Conservation (phyloP, 2,329 filamentous ascomycete genomes). For the Aspergillus sp. region DNA sequence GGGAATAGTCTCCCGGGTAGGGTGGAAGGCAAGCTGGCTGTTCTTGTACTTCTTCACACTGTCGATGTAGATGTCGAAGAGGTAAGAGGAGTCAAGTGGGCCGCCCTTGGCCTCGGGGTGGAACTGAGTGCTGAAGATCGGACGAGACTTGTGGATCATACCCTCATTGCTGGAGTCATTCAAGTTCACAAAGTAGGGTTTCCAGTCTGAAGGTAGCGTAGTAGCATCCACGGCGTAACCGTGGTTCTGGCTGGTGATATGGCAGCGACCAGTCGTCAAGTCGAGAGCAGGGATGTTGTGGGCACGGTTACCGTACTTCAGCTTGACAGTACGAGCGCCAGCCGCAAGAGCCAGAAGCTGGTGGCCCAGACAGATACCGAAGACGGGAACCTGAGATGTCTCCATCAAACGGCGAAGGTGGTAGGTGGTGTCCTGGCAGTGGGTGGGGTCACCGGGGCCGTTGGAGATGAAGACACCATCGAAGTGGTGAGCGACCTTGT, state of each 20-base stretch:
- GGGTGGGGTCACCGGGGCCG: slow-evolving; percentile 94
- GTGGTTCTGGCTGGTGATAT: slow-evolving; percentile 98
- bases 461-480: slow-evolving; percentile 99
- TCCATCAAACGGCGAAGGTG: slow-evolving; percentile 90
- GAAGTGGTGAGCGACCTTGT: slow-evolving; percentile 97
- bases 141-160: slow-evolving; percentile 93
- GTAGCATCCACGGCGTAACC: slow-evolving; percentile 89
- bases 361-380: slow-evolving; percentile 97
- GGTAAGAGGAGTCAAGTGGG: slow-evolving; percentile 89
- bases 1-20: slow-evolving; percentile 80
- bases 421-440: slow-evolving; percentile 92
- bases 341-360: slow-evolving; percentile 89
- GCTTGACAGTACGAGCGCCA: slow-evolving; percentile 88
- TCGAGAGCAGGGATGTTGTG: slow-evolving; percentile 98
- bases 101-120: slow-evolving; percentile 98
- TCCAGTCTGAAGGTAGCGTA: slow-evolving; percentile 82
- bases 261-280: slow-evolving; percentile 92
- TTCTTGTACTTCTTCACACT: slow-evolving; percentile 88
- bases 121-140: slow-evolving; percentile 98
- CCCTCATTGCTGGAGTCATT: slow-evolving; percentile 98
- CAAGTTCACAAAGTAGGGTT: slow-evolving; percentile 97
- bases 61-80: slow-evolving; percentile 95
- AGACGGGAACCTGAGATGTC: slow-evolving; percentile 84
- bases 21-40: slow-evolving; percentile 68
- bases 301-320: slow-evolving; percentile 98